Conservation (phyloP, 2,329 filamentous ascomycete species). For the Neurospora sp. region DNA sequence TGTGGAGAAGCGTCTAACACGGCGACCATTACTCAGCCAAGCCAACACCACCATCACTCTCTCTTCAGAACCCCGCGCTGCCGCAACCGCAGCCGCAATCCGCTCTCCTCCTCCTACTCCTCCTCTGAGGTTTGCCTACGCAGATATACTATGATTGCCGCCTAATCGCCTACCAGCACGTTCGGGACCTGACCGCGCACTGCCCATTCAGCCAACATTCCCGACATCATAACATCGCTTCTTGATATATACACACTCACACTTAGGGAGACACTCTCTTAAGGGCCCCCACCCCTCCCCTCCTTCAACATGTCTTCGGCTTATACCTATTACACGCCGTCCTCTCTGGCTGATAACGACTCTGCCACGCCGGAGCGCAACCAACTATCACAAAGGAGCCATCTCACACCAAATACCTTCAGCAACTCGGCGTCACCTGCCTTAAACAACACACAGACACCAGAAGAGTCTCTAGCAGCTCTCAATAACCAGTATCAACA, state of each 20-base stretch:
- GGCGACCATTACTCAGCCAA: background rate
- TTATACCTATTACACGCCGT: constrained; percentile 18
- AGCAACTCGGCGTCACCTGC: constrained; percentile 31
- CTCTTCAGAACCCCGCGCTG: constrained; percentile 3
- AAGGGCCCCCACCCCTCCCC: constrained; percentile 3
- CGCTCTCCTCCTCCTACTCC: background rate
- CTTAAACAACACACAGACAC: constrained; percentile 31
- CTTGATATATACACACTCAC: constrained; percentile 11
- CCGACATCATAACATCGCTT: background rate
- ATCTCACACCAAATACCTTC: constrained; percentile 29
- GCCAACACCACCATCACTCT: background rate
- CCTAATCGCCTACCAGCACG: constrained; percentile 9
- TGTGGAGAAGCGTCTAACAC: background rate
- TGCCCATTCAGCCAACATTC: background rate
- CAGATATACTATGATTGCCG: constrained; percentile 11
- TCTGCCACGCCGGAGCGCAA: constrained; percentile 14
- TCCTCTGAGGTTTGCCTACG: background rate
- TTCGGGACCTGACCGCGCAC: background rate
- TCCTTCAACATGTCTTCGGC: constrained; percentile 22
- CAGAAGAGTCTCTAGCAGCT: constrained; percentile 38
- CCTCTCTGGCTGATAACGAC: constrained; percentile 15
- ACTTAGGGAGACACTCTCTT: background rate
- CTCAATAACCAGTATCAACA: constrained; percentile 29
- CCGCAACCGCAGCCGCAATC: constrained; percentile 5
- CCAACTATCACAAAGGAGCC: constrained; percentile 32